phyloP scores from a whole-genome alignment of 148 eudicot genomes.

The Chenopodium formosanum region DNA sequence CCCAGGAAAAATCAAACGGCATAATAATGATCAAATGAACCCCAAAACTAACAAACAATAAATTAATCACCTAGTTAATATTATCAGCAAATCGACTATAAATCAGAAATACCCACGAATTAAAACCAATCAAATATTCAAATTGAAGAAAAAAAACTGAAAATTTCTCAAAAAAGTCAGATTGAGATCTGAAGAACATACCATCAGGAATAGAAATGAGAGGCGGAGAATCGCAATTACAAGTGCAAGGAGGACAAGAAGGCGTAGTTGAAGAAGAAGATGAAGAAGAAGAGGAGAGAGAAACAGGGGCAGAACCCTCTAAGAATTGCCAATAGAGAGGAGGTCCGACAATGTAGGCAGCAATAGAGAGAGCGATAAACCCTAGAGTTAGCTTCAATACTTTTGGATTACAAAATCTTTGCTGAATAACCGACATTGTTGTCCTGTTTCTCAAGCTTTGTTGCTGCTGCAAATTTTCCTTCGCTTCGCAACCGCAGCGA shows the following conservation, averaged over 20 bases:
- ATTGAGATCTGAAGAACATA: slow-evolving; percentile 16
- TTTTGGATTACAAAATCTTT: slow-evolving; percentile 33
- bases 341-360: slow-evolving; percentile 44
- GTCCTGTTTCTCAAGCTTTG: not conserved
- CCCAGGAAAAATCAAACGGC: no score
- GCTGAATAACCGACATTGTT: slow-evolving; percentile 30
- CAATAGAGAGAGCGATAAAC: slow-evolving; percentile 38
- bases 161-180: not conserved
- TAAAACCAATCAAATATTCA: not conserved
- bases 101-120: no score
- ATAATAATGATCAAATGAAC: no score
- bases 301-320: slow-evolving; percentile 32
- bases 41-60: no score
- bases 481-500: no score
- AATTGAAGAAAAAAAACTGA: not conserved
- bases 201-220: slow-evolving; percentile 49
- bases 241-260: slow-evolving; percentile 51
- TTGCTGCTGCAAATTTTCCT: no score
- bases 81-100: no score
- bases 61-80: no score
- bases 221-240: slow-evolving; percentile 46
- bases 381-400: slow-evolving; percentile 32
- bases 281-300: not conserved
- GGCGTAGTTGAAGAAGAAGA: not conserved
- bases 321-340: slow-evolving; percentile 53